Percentiles rank a stretch among this genome's conserved stretches.
These are phyloP conservation scores for Dioscorea zingiberensis DNA, from an alignment of 106 monocot species.

Conservation along the genomic window DNA sequence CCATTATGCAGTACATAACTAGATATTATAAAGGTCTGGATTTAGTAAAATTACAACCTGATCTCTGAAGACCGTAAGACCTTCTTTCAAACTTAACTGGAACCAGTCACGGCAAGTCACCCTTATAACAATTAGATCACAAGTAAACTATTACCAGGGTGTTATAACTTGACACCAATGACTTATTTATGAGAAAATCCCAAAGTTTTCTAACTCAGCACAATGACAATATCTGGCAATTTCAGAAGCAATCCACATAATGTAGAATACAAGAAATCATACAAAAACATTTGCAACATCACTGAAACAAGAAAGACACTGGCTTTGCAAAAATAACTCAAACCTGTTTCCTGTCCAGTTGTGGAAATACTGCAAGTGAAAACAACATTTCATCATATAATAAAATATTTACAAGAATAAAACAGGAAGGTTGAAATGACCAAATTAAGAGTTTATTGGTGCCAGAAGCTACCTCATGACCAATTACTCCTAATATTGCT, in stretches of 20 bases:
- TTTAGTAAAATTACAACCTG: conserved; percentile 48
- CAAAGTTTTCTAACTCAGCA: too few species aligned
- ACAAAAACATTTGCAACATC: neutral
- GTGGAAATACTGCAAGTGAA: conserved; percentile 89
- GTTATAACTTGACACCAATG: neutral
- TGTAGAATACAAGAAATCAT: neutral
- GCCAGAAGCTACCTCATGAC: conserved; percentile 71
- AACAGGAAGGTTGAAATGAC: neutral
- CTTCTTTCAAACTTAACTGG: conserved; percentile 98
- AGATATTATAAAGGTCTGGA: neutral
- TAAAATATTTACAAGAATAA: neutral
- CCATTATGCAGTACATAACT: neutral
- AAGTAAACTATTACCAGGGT: neutral
- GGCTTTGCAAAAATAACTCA: neutral
- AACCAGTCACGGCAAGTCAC: conserved; percentile 99
- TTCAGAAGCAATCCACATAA: too few species aligned
- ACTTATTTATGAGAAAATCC: too few species aligned
- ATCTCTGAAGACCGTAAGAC: conserved; percentile 97
- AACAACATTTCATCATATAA: conserved; percentile 13
- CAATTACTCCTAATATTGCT: conserved; percentile 93
- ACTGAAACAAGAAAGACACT: neutral
- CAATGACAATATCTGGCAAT: too few species aligned
- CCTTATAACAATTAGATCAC: conserved; percentile 34
- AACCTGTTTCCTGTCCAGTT: conserved; percentile 99
- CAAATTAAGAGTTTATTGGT: neutral